Percentiles rank a stretch among this genome's conserved stretches.
phyloP scores from a whole-genome alignment of 1,284 basidiomycete genomes.

The Vanrija sp. region DNA sequence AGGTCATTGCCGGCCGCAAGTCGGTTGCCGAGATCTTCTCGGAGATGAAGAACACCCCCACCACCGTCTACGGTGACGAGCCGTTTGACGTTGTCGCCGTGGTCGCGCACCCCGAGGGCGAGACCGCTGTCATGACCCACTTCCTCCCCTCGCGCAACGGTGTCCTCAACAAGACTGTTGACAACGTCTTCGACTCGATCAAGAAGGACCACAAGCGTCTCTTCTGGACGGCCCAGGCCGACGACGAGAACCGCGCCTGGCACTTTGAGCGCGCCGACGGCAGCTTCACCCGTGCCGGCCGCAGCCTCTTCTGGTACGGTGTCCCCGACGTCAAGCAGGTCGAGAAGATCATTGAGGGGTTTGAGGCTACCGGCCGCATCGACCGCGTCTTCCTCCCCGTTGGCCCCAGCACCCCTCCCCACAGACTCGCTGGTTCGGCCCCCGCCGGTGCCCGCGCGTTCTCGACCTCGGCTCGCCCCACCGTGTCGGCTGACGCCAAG shows the following conservation, averaged over 20 bases:
- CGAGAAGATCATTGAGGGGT: constrained; percentile 74
- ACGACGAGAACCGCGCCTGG: constrained; percentile 95
- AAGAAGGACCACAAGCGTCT: constrained; percentile 90
- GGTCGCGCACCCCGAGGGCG: constrained; percentile 84
- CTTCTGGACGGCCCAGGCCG: constrained; percentile 93
- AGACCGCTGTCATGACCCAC: constrained; percentile 88
- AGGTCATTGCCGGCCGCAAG: constrained; percentile 76
- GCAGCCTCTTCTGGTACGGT: constrained; percentile 96
- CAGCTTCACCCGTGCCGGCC: constrained; percentile 89
- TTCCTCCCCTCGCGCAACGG: constrained; percentile 84
- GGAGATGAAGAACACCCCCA: constrained; percentile 73
- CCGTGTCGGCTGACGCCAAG: constrained; percentile 53
- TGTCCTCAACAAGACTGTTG: constrained; percentile 87
- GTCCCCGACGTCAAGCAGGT: constrained; percentile 89
- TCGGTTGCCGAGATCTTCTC: constrained; percentile 87
- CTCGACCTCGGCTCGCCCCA: constrained; percentile 63
- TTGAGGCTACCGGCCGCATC: constrained; percentile 82
- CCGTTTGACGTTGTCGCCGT: constrained; percentile 93
- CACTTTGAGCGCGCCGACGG: constrained; percentile 98
- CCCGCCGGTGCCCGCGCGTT: constrained; percentile 58
- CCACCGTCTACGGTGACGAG: constrained; percentile 96
- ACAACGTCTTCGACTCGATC: constrained; percentile 95
- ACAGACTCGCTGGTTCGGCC: constrained; percentile 52
- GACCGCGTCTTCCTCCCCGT: constrained; percentile 86
- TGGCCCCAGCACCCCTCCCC: constrained; percentile 69